Base-by-base conservation (phyloP, 2,329 filamentous ascomycete species). In the Alternaria ventricosa region DNA sequence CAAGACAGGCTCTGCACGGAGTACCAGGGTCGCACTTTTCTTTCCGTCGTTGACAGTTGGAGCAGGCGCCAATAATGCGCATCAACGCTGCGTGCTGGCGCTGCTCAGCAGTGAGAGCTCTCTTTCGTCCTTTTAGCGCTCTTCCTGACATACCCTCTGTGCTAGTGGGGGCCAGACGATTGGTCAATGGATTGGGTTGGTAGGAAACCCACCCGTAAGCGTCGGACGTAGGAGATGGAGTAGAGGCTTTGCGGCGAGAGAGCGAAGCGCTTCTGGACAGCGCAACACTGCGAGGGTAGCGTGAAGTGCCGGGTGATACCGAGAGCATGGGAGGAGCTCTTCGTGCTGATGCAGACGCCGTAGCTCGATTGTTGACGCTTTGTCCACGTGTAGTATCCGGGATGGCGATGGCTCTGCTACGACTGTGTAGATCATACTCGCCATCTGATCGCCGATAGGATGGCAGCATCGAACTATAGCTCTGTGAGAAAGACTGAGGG, bases 21-120 rank as follows among this genome's bases (percentile, higher is more conserved):
- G 75, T 78, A 0, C 79, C 79, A n/a, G 75, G 71, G 53, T 82
- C 80, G 54, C 80, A 82, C 55, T 74, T 76, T 65, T 76, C 77
- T 57, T 80, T 78, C 22, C 78, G 67, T 64, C 71, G 70, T 65
- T 75, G 74, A 58, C 79, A 81, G 25, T 78, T 80, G 1, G 71
- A 73, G 59, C 79, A 81, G 6, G 77, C 75, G 7, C 72, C 71
- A 23, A 79, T 64, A 11, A 77, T 68, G 8, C 79, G 72, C 78
- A 81, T 80, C 54, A 78, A 57, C 18, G 78, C 78, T 18, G 79
- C 79, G 53, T 78, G 67, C 23, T 64, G 74, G 12, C 78, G 74
- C 56, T 79, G 77, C 43, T 76, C 75, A 2, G 71, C 65, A 8
- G 72, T 79, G 30, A 81, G 68, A 4, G 69, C 71, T 50, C 70